Conservation (phyloP, 2,329 filamentous ascomycete species). For the Rhexocercosporidium sp. region DNA sequence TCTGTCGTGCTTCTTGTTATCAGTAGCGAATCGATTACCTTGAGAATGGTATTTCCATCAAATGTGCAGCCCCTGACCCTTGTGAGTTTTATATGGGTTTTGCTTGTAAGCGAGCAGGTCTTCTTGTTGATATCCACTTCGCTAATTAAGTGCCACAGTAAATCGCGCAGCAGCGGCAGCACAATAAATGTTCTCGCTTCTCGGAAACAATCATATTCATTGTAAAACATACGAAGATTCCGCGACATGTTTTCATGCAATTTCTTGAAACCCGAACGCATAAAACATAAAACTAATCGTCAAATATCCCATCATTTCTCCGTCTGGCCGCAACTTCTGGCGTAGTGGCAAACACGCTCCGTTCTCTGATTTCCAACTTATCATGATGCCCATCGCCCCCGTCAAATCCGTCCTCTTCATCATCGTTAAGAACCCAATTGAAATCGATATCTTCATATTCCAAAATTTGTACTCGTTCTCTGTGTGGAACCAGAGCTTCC, state of each 20-base stretch:
- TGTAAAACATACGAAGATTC: background rate
- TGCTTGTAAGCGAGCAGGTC: no score
- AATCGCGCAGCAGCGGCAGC: conserved; percentile 8
- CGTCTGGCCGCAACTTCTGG: background rate
- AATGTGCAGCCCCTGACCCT: no score
- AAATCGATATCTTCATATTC: background rate
- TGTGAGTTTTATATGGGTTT: no score
- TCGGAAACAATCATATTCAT: background rate
- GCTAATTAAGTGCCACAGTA: no score
- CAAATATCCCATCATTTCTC: background rate
- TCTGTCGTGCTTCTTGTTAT: no score
- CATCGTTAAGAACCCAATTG: background rate
- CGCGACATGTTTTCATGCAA: background rate
- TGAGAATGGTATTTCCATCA: no score
- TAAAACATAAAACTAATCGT: background rate
- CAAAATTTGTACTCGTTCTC: background rate
- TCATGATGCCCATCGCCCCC: background rate
- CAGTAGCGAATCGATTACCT: no score
- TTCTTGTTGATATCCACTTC: no score
- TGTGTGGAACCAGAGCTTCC: background rate
- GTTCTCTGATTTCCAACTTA: background rate
- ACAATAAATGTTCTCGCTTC: background rate
- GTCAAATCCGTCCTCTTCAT: background rate
- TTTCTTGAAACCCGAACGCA: background rate
- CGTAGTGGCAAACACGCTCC: background rate